Percentiles rank a stretch among this genome's conserved stretches.
Conservation (phyloP, 768 basidiomycete species). For the Phanerodontia chrysosporium region DNA sequence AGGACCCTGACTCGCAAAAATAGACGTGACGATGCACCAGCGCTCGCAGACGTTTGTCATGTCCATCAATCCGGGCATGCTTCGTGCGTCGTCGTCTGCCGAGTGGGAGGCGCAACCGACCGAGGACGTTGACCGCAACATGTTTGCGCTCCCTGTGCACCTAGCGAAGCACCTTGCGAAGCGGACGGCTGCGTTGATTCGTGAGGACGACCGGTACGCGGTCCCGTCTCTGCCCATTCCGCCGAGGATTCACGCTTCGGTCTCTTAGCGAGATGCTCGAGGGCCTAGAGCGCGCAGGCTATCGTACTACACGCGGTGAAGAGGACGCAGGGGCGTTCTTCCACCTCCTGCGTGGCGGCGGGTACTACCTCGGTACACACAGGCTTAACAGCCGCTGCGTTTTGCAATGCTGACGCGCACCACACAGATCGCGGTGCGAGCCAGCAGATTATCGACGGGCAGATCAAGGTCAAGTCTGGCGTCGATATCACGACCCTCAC, state of each 20-base stretch:
- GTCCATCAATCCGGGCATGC: conserved; percentile 34
- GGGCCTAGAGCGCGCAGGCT: conserved; percentile 53
- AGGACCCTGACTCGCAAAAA: too few relatives aligned
- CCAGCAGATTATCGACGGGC: conserved; percentile 59
- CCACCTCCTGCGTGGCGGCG: conserved; percentile 42
- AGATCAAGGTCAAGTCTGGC: conserved; percentile 69
- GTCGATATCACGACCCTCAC: conserved; percentile 25
- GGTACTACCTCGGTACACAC: conserved; percentile 60
- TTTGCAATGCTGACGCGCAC: not conserved
- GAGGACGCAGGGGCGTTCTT: conserved; percentile 48
- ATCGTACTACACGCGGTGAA: conserved; percentile 46
- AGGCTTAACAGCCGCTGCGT: not conserved
- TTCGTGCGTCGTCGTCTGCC: conserved; percentile 18
- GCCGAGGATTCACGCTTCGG: too few relatives aligned
- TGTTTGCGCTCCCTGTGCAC: conserved; percentile 41
- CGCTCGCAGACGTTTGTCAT: conserved; percentile 47
- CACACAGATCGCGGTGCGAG: conserved; percentile 51
- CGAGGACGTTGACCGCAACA: conserved; percentile 52
- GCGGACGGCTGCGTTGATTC: conserved; percentile 30
- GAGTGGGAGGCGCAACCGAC: conserved; percentile 44
- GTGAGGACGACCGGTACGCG: conserved; percentile 24
- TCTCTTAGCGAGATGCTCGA: conserved; percentile 48
- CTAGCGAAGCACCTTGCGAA: conserved; percentile 26
- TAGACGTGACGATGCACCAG: conserved; percentile 61
- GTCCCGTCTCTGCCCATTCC: not conserved